phyloP scores from a whole-genome alignment of 768 basidiomycete species.

The Glaciozyma antarctica region DNA sequence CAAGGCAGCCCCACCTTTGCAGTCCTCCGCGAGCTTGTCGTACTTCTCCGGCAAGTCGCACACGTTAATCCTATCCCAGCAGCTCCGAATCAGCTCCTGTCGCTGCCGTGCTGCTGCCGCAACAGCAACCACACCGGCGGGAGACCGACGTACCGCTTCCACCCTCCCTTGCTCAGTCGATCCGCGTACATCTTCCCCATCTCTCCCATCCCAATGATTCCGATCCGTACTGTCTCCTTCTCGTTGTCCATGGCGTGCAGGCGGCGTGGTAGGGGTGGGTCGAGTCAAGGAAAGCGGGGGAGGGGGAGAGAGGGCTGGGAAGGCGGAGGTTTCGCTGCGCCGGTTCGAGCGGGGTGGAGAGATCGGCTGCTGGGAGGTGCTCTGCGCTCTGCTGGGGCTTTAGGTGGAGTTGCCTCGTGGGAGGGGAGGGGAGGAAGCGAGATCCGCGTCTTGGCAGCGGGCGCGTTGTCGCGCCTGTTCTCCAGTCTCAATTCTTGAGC shows the following conservation, averaged over 20 bases:
- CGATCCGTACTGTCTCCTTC: slow-evolving; percentile 45
- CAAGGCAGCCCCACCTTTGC: slow-evolving; percentile 47
- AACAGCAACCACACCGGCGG: neutral
- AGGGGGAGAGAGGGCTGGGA: too few relatives aligned
- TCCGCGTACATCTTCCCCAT: slow-evolving; percentile 94
- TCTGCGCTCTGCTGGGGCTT: too few relatives aligned
- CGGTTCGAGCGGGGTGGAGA: too few relatives aligned
- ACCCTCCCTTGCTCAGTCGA: slow-evolving; percentile 65
- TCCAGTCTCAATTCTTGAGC: too few relatives aligned
- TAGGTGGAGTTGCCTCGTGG: too few relatives aligned
- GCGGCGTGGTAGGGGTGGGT: neutral
- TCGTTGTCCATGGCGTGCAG: neutral
- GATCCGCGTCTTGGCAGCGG: too few relatives aligned
- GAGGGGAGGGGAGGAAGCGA: too few relatives aligned
- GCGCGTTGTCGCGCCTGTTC: too few relatives aligned
- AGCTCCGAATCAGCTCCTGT: neutral
- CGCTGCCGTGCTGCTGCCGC: neutral
- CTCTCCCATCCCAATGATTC: slow-evolving; percentile 92
- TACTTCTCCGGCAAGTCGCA: slow-evolving; percentile 73
- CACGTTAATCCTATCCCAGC: slow-evolving; percentile 65
- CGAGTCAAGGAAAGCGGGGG: too few relatives aligned
- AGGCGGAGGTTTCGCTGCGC: too few relatives aligned
- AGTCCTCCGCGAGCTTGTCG: slow-evolving; percentile 53
- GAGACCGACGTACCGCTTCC: slow-evolving; percentile 58
- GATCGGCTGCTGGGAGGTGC: too few relatives aligned